Conservation (phyloP, 2,329 filamentous ascomycete genomes). For the Pestalotiopsis sp. region DNA sequence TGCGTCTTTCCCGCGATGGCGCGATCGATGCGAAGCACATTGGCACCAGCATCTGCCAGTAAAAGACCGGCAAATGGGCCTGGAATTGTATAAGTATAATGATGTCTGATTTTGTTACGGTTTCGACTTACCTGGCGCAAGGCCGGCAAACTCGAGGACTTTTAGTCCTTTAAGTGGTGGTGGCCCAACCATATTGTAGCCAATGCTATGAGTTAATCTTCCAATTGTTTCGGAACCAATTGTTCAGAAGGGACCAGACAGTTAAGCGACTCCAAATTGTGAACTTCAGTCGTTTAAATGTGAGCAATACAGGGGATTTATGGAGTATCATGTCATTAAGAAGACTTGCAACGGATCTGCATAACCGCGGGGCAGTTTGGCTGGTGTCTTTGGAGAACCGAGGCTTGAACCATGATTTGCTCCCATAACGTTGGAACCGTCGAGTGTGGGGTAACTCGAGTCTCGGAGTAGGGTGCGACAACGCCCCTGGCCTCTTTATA, state of each 20-base stretch:
- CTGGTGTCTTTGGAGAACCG: slow-evolving; percentile 8
- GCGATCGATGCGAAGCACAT: slow-evolving; percentile 84
- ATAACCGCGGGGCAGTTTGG: slow-evolving; percentile 11
- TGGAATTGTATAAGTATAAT: slow-evolving; percentile 33
- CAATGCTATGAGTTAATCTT: neutral
- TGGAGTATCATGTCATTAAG: neutral
- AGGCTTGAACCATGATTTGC: slow-evolving; percentile 8
- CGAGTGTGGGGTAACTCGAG: slow-evolving; percentile 9
- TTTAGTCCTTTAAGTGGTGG: slow-evolving; percentile 53
- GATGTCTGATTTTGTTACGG: too few relatives aligned
- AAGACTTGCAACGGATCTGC: slow-evolving; percentile 2
- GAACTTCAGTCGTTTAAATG: neutral
- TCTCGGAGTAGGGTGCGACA: neutral
- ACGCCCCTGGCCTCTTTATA: neutral
- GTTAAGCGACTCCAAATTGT: neutral
- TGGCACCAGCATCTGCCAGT: slow-evolving; percentile 86
- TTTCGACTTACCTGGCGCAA: slow-evolving; percentile 57
- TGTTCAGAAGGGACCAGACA: too few relatives aligned
- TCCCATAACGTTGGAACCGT: neutral
- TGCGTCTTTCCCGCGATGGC: slow-evolving; percentile 46
- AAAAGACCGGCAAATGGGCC: slow-evolving; percentile 88
- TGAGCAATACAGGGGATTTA: neutral
- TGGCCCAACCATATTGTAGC: slow-evolving; percentile 34
- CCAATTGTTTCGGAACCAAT: too few relatives aligned
- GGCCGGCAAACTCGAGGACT: slow-evolving; percentile 61